A percentile compares a stretch with the other conserved stretches of the same genome.
phyloP scores from a whole-genome alignment of 2,329 filamentous ascomycete genomes.

The Cladophialophora immunda region DNA sequence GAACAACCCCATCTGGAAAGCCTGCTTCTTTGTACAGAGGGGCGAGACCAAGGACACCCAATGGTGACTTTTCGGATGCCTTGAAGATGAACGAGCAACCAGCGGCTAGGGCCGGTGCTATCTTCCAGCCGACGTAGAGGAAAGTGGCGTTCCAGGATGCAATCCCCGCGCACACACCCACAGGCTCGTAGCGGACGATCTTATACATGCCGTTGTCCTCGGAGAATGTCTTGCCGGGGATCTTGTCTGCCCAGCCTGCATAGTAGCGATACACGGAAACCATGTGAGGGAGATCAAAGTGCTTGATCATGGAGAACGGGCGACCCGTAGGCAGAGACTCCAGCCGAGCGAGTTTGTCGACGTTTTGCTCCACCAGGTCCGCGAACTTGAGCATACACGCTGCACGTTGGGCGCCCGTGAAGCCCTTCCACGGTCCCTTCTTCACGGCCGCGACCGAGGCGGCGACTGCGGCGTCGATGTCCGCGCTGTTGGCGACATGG shows the following conservation, averaged over 20 bases:
- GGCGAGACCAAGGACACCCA: slow-evolving; percentile 67
- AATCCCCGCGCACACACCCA: slow-evolving; percentile 81
- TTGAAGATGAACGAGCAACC: slow-evolving; percentile 67
- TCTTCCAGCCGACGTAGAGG: slow-evolving; percentile 59
- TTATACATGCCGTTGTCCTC: slow-evolving; percentile 78
- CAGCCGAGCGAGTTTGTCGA: slow-evolving; percentile 42
- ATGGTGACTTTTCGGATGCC: slow-evolving; percentile 65
- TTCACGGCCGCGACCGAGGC: slow-evolving; percentile 45
- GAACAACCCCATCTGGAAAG: slow-evolving; percentile 80
- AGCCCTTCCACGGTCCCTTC: slow-evolving; percentile 41
- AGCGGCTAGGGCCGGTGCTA: slow-evolving; percentile 61
- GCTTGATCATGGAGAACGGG: slow-evolving; percentile 67
- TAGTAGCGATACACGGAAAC: slow-evolving; percentile 82
- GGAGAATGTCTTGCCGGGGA: slow-evolving; percentile 84
- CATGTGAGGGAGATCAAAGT: slow-evolving; percentile 73
- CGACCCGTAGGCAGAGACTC: slow-evolving; percentile 58
- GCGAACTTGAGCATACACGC: slow-evolving; percentile 56
- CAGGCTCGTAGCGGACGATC: slow-evolving; percentile 69
- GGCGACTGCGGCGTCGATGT: slow-evolving; percentile 48
- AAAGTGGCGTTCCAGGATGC: slow-evolving; percentile 90
- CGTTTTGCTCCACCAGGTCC: slow-evolving; percentile 43
- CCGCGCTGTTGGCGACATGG: slow-evolving; percentile 44
- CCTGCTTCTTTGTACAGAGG: slow-evolving; percentile 75
- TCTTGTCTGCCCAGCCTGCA: slow-evolving; percentile 91
- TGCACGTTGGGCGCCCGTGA: slow-evolving; percentile 40